phyloP scores from a whole-genome alignment of 2,329 filamentous ascomycete genomes.

The Diplodia scrobiculata region DNA sequence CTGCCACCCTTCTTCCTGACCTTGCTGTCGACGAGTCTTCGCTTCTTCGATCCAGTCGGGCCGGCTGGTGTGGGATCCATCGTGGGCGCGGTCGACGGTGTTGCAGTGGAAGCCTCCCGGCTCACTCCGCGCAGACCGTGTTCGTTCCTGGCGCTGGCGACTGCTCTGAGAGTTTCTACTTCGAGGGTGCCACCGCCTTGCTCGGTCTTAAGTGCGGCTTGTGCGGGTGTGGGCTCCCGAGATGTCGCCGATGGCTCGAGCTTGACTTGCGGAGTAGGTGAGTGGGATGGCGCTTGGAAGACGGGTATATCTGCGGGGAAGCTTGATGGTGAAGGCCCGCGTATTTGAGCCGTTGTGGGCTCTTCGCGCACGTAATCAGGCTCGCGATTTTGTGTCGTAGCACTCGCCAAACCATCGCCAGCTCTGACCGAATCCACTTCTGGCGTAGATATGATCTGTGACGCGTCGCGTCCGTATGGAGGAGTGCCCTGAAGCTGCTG shows the following conservation, averaged over 20 bases:
- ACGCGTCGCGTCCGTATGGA: conserved; percentile 36
- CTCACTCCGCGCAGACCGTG: conserved; percentile 47
- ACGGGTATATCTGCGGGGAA: conserved; percentile 32
- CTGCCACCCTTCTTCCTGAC: conserved; percentile 43
- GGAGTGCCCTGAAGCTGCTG: not conserved
- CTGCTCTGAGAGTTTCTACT: conserved; percentile 46
- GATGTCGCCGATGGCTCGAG: conserved; percentile 41
- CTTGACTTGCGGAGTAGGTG: conserved; percentile 45
- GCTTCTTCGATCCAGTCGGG: conserved; percentile 48
- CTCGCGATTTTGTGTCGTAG: conserved; percentile 37
- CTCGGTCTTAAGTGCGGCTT: conserved; percentile 40
- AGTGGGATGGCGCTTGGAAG: conserved; percentile 31
- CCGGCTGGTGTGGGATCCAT: conserved; percentile 40
- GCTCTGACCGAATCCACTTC: conserved; percentile 4
- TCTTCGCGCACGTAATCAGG: conserved; percentile 40
- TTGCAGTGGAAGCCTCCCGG: conserved; percentile 43
- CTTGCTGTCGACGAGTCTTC: conserved; percentile 35
- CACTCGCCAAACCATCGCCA: not conserved
- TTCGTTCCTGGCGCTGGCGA: conserved; percentile 52
- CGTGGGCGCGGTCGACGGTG: conserved; percentile 4
- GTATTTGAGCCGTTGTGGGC: conserved; percentile 37
- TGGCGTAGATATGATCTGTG: conserved; percentile 35
- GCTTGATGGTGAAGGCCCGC: conserved; percentile 33
- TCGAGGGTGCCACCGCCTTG: conserved; percentile 44
- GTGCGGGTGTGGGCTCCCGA: conserved; percentile 43